Percentiles rank a stretch among this genome's conserved stretches.
Evolutionary conservation across 2,329 filamentous ascomycete species (phyloP).

Genomic region (Hypocreales sp.): DNA sequence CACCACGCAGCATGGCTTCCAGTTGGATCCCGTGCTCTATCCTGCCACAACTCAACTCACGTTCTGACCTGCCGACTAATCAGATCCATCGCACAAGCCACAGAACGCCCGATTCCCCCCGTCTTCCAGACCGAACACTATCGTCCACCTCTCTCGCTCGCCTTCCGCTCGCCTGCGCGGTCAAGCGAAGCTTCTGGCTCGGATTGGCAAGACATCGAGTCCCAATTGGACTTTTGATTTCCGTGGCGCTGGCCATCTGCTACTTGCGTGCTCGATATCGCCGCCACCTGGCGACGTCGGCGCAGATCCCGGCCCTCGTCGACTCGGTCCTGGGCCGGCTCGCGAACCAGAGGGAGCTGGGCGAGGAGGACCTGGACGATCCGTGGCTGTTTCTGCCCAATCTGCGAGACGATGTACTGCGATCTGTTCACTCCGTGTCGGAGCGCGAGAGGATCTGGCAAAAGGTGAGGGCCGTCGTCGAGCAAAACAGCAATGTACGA

Average conservation of each 20-base stretch:
- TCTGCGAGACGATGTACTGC: conserved; percentile 76
- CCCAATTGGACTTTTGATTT: conserved; percentile 55
- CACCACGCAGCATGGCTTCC: too few species aligned
- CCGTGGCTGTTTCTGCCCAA: conserved; percentile 78
- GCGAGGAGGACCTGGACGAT: conserved; percentile 52
- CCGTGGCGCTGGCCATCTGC: conserved; percentile 30
- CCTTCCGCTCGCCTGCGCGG: conserved; percentile 70
- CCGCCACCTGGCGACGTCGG: conserved; percentile 47
- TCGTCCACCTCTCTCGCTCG: conserved; percentile 80
- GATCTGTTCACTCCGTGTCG: conserved; percentile 61
- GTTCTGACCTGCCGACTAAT: conserved; percentile 62
- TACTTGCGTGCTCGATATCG: conserved; percentile 53
- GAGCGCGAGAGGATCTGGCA: conserved; percentile 75
- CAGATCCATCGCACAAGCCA: conserved; percentile 59
- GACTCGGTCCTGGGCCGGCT: conserved; percentile 72
- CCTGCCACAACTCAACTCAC: not conserved
- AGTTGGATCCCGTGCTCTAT: too few species aligned
- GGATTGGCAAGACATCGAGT: conserved; percentile 77
- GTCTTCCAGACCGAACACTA: conserved; percentile 50
- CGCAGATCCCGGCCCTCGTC: conserved; percentile 69
- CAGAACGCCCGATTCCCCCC: conserved; percentile 53
- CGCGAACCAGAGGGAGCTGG: conserved; percentile 69
- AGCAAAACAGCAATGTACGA: conserved; percentile 85
- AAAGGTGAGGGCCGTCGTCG: conserved; percentile 68
- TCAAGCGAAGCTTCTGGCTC: conserved; percentile 65